Evolutionary conservation across 2,329 filamentous ascomycete genomes (phyloP).

Genomic region (Nothophoma quercina): DNA sequence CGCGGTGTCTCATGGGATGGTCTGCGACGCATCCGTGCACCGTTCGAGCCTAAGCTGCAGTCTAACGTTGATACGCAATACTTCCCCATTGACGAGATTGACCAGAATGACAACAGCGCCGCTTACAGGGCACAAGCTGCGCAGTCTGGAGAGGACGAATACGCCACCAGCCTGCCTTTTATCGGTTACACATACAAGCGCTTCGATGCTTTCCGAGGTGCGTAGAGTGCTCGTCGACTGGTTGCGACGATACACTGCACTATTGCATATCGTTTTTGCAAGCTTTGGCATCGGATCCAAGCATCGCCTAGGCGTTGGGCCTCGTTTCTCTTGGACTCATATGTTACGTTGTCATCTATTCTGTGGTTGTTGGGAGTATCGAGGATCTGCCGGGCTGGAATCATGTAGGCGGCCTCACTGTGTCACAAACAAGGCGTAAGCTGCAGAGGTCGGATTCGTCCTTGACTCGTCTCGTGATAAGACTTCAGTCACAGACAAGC

Average conservation of each 20-base stretch:
- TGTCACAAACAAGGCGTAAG: constrained; percentile 2
- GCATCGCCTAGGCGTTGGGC: constrained; percentile 28
- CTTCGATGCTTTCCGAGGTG: constrained; percentile 72
- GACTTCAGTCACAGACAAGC: neutral
- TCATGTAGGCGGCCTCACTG: constrained; percentile 5
- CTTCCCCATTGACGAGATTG: constrained; percentile 98
- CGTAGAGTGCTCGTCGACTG: constrained; percentile 32
- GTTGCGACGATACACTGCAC: constrained; percentile 14
- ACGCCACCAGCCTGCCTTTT: constrained; percentile 93
- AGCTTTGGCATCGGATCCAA: constrained; percentile 20
- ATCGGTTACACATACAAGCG: constrained; percentile 98
- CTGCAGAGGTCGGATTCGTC: neutral
- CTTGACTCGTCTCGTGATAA: neutral
- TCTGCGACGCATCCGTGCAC: constrained; percentile 88
- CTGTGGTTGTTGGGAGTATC: neutral
- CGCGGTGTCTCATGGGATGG: constrained; percentile 94
- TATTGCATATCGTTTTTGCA: constrained; percentile 17
- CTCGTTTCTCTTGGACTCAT: constrained; percentile 7
- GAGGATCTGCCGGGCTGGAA: neutral
- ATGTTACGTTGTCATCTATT: constrained; percentile 3
- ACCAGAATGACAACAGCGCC: constrained; percentile 92
- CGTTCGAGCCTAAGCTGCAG: constrained; percentile 91
- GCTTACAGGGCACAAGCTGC: constrained; percentile 84
- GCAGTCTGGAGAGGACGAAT: constrained; percentile 74
- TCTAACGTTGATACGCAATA: constrained; percentile 97